A percentile compares a stretch with the other conserved stretches of the same genome.
Conservation (phyloP, 1,139 yeast species). For the Saccharomyces hybrid region DNA sequence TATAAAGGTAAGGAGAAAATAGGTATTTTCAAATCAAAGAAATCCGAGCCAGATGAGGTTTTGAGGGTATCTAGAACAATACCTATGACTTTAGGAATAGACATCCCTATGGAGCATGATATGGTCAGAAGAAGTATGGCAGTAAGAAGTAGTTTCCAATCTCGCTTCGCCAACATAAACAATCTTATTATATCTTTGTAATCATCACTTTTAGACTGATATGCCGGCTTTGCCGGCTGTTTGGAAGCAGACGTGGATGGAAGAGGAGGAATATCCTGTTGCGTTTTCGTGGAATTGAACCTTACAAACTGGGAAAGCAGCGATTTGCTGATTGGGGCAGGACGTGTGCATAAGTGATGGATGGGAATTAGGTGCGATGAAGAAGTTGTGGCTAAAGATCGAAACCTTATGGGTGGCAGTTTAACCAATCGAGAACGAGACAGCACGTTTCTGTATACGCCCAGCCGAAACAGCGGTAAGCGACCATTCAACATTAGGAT, state of each 20-base stretch:
- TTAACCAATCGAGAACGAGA: background rate
- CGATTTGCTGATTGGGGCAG: background rate
- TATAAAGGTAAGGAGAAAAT: slow-evolving; percentile 43
- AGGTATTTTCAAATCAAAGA: slow-evolving; percentile 34
- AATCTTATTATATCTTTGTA: slow-evolving; percentile 44
- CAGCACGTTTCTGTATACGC: background rate
- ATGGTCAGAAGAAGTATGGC: slow-evolving; percentile 58
- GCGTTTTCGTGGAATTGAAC: background rate
- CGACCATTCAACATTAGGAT: background rate
- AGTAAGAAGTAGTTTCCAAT: slow-evolving; percentile 41
- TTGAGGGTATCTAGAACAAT: slow-evolving; percentile 58
- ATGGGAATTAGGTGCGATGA: background rate
- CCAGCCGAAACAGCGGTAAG: background rate
- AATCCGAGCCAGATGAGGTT: slow-evolving; percentile 29
- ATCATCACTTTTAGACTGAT: slow-evolving; percentile 27
- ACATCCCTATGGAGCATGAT: slow-evolving; percentile 59
- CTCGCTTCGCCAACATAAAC: slow-evolving; percentile 43
- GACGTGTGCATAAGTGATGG: background rate
- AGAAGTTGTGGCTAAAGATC: background rate
- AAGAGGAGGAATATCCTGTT: background rate
- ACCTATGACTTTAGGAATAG: slow-evolving; percentile 78
- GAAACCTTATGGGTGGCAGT: background rate
- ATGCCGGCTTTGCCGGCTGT: background rate
- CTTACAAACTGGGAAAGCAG: background rate
- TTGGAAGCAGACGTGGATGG: background rate